Percentiles rank a stretch among this genome's conserved stretches.
Evolutionary conservation across 805 yeast species (phyloP).

Genomic region (Suhomyces sp.): DNA sequence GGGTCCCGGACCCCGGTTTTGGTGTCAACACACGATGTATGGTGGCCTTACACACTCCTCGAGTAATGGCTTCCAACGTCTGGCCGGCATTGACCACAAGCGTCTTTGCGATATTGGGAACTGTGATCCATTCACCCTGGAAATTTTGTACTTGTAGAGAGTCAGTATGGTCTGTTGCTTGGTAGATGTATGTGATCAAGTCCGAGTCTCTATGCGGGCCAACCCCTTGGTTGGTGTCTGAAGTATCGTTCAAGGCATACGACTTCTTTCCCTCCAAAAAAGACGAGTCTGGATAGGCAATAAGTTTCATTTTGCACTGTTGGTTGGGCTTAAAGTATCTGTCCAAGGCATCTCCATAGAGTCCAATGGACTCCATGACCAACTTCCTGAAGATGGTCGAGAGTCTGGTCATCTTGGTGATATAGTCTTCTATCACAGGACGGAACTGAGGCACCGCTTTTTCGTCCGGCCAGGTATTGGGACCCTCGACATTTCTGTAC

Average conservation of each 20-base stretch:
- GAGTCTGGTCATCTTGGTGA: slow-evolving; percentile 46
- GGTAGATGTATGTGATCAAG: slow-evolving; percentile 58
- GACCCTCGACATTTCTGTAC: slow-evolving; percentile 55
- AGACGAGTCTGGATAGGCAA: slow-evolving; percentile 52
- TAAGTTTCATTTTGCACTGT: slow-evolving; percentile 52
- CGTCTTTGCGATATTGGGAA: slow-evolving; percentile 47
- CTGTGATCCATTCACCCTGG: slow-evolving; percentile 57
- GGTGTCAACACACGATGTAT: slow-evolving; percentile 55
- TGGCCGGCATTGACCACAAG: slow-evolving; percentile 62
- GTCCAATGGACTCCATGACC: slow-evolving; percentile 56
- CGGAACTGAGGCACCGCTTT: slow-evolving; percentile 43
- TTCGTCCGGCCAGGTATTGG: slow-evolving; percentile 53
- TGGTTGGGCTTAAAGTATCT: slow-evolving; percentile 52
- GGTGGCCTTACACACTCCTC: slow-evolving; percentile 59
- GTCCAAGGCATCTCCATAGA: slow-evolving; percentile 45
- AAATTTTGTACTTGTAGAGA: slow-evolving; percentile 57
- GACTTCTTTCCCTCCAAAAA: slow-evolving; percentile 23
- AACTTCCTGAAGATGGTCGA: slow-evolving; percentile 43
- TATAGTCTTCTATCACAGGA: slow-evolving; percentile 40
- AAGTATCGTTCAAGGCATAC: slow-evolving; percentile 27
- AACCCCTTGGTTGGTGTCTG: slow-evolving; percentile 46
- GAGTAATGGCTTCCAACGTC: slow-evolving; percentile 58
- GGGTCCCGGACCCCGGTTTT: slow-evolving; percentile 34
- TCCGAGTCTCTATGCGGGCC: slow-evolving; percentile 73
- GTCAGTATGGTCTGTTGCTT: slow-evolving; percentile 48